Evolutionary conservation across 1,139 yeast genomes (phyloP), one percentile per base, ranked within the genome.

Genomic region (Nadsonia starkeyi-henricii): DNA sequence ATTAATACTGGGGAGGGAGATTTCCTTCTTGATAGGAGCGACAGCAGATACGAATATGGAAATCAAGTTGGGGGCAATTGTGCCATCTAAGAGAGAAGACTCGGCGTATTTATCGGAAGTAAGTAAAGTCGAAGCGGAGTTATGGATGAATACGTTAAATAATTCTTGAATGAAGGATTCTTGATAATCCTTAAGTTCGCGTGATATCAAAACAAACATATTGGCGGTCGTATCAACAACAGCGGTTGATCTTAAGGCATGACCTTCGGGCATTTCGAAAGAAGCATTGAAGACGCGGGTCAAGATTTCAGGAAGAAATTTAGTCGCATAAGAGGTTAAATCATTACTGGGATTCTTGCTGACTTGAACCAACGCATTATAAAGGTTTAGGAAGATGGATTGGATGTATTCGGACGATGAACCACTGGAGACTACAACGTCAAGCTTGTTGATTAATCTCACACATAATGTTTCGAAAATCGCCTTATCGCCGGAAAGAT

Each of bases 61-160:
- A 20, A 77, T 64, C 30, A 72, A 58, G n/a, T 67, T 65, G n/a
- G 65, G 58, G 1, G 78, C 73, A 0, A 19, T 42, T 1, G 53
- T 47, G 7, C 46, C 46, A 1, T 8, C 36, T 2, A 44, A 17
- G 2, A 52, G 41, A 12, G 48, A 45, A 3, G 37, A 47, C 5
- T 41, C 44, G 30, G 15, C 43, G 20, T 3, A 45, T 15, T 8
- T 43, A 28, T 20, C 28, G 28, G 44, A 12, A 39, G 41, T 26
- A 45, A 55, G 51, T 30, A 51, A 41, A 17, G 46, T 26, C 19
- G 53, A 51, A 28, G 49, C 41, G n/a, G 50, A 49, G 2, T 51
- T 52, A 5, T 41, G 30, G 20, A 58, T 50, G 43, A 57, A 59
- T 23, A 61, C 48, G n/a, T 56, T 51, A 30, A 56, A 47, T 15